Evolutionary conservation across 2,329 filamentous ascomycete genomes (phyloP), one percentile per base, ranked within the genome.

Genomic region (Neobulgaria alba): DNA sequence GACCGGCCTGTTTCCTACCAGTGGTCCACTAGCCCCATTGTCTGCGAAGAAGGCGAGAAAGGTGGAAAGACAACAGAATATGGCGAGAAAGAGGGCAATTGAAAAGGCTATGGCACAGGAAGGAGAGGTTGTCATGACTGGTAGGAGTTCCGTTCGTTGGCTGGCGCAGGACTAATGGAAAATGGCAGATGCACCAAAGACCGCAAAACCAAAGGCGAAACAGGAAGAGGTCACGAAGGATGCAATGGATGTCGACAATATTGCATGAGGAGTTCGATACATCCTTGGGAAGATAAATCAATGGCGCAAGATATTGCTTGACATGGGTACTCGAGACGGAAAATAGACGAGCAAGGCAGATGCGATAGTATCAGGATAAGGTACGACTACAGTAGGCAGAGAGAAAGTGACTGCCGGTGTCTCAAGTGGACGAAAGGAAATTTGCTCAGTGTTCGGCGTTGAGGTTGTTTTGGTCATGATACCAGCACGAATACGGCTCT

Each of bases 31-130:
- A 35, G 57, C 57, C 38, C 58, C 56, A 3, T 15, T 58, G 3
- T 60, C 57, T 1, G 48, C 50, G 5, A 61, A 61, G 51, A 61
- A 61, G 38, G 57, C 57, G 5, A 51, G 53, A 20, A 61, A 61
- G 36, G 36, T 61, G 10, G 55, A 60, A 44, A 57, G 46, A 42
- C 55, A 56, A 8, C 45, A 51, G 38, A 58, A 56, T 23, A 50
- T 57, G 43, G 58, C 58, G 7, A 50, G 56, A 36, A 45, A 49
- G 30, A 49, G 58, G 37, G 57, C 56, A 4, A 32, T 60, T 44
- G 54, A 60, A 42, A 52, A 56, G 43, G 57, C 51, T 5, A 51
- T 61, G 55, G 47, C 49, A 32, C 36, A 55, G 35, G 51, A 56
- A 16, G 56, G 55, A 37, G 57, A 61, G 40, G 53, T 59, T 23